Conservation (phyloP, 441 rosid species). For the Pelargonium australe region DNA sequence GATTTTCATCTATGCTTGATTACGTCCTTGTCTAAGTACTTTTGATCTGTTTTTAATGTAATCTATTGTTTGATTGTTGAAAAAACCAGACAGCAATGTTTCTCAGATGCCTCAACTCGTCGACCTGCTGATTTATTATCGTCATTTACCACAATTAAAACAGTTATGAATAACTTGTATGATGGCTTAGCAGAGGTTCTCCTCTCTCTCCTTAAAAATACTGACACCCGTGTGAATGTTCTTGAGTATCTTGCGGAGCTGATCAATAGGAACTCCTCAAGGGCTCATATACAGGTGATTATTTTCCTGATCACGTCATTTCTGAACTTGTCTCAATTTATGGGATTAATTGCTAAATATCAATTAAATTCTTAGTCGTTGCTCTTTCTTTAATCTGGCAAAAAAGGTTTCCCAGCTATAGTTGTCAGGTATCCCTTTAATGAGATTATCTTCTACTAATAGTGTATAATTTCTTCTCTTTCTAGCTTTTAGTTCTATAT, state of each 20-base stretch:
- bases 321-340: conserved; percentile 1
- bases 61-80: conserved; percentile 16
- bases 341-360: not conserved
- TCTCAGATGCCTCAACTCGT: conserved; percentile 75
- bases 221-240: conserved; percentile 73
- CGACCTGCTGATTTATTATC: conserved; percentile 75
- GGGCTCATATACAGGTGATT: conserved; percentile 81
- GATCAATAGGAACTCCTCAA: conserved; percentile 77
- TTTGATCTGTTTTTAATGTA: not conserved
- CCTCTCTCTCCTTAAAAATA: conserved; percentile 56
- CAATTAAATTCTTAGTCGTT: not conserved
- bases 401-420: not conserved
- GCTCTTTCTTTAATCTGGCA: not conserved
- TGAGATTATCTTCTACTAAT: too few species aligned
- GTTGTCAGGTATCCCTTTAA: too few species aligned
- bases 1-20: not conserved
- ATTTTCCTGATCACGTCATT: conserved; percentile 1
- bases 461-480: not conserved
- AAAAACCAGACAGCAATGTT: conserved; percentile 77
- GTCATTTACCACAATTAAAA: conserved; percentile 73
- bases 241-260: conserved; percentile 93
- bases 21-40: not conserved
- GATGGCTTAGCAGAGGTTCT: conserved; percentile 66
- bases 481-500: conserved; percentile 13
- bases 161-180: conserved; percentile 61